phyloP scores from a whole-genome alignment of 2,329 filamentous ascomycete genomes.

The Sporothrix sp. region DNA sequence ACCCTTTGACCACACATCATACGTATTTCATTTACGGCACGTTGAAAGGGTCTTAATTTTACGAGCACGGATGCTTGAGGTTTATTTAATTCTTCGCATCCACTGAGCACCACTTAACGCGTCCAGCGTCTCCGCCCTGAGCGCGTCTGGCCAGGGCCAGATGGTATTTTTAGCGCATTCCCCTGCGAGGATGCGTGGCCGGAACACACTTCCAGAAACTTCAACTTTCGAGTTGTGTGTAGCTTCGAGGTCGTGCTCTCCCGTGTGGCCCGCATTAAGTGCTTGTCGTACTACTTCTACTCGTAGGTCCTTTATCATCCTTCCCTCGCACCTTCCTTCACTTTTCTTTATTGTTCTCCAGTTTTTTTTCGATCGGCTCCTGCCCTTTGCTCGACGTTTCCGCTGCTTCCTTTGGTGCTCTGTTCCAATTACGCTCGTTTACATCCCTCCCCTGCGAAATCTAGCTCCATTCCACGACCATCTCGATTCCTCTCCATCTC shows the following conservation, averaged over 20 bases:
- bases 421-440: constrained; percentile 44
- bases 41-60: too few species aligned
- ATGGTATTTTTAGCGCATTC: constrained; percentile 1
- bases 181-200: not conserved
- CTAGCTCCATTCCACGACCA: constrained; percentile 7
- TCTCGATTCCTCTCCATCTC: constrained; percentile 6
- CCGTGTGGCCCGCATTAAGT: not conserved
- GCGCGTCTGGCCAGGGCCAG: not conserved
- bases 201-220: not conserved
- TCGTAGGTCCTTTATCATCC: not conserved
- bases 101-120: constrained; percentile 6
- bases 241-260: not conserved
- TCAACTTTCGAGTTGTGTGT: too few species aligned
- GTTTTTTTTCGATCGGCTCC: not conserved
- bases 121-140: not conserved
- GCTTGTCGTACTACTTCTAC: not conserved
- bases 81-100: too few species aligned
- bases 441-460: constrained; percentile 6
- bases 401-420: constrained; percentile 30
- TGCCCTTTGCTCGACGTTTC: not conserved
- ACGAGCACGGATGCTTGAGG: too few species aligned
- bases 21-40: too few species aligned
- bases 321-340: not conserved
- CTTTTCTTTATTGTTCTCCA: not conserved
- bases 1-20: too few species aligned